Evolutionary conservation across 2,329 filamentous ascomycete species (phyloP).

Genomic region (Penicillium sp.): DNA sequence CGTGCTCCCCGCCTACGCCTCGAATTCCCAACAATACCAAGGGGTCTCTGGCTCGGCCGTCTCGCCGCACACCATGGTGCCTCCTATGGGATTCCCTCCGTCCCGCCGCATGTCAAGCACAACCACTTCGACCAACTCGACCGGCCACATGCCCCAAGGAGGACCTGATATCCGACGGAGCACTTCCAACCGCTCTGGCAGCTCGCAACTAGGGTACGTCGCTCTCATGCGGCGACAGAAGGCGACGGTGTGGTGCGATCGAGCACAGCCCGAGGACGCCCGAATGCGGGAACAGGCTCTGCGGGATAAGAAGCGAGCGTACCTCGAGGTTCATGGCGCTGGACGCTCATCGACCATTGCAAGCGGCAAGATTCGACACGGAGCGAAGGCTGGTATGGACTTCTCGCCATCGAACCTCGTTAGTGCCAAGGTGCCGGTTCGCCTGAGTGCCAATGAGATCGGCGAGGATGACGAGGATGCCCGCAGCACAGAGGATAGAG

Average conservation of each 20-base stretch:
- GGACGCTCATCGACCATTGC: conserved; percentile 65
- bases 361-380: conserved; percentile 81
- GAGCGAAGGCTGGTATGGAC: conserved; percentile 75
- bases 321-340: conserved; percentile 73
- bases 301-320: conserved; percentile 82
- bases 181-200: conserved; percentile 74
- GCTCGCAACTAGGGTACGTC: conserved; percentile 76
- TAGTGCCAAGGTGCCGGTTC: conserved; percentile 82
- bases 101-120: conserved; percentile 42
- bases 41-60: conserved; percentile 27
- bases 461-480: conserved; percentile 77
- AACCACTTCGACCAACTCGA: conserved; percentile 45
- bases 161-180: conserved; percentile 63
- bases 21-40: conserved; percentile 29
- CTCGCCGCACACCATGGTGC: conserved; percentile 31
- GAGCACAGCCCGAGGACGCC: conserved; percentile 88
- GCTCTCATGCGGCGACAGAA: conserved; percentile 96
- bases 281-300: conserved; percentile 78
- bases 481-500: conserved; percentile 38
- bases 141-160: conserved; percentile 26
- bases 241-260: conserved; percentile 97
- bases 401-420: conserved; percentile 75
- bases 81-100: conserved; percentile 26
- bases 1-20: conserved; percentile 29
- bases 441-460: conserved; percentile 92